A percentile compares a stretch with the other conserved stretches of the same genome.
Conservation (phyloP, 176 grass and related monocot species). For the Puya raimondii region DNA sequence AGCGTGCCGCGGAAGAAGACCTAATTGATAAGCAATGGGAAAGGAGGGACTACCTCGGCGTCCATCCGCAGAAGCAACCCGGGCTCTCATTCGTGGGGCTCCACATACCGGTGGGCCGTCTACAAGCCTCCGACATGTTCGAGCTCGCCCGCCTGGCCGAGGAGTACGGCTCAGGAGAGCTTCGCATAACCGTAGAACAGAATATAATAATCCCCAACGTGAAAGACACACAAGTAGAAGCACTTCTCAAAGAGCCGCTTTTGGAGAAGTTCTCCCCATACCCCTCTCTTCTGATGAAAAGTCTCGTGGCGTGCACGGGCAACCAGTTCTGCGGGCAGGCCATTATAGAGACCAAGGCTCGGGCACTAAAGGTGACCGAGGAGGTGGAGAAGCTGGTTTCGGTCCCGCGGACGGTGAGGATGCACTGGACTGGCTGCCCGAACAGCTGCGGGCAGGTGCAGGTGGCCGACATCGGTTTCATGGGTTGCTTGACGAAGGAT, state of each 20-base stretch:
- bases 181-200: slow-evolving; percentile 87
- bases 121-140: slow-evolving; percentile 79
- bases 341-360: slow-evolving; percentile 86
- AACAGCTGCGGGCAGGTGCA: slow-evolving; percentile 96
- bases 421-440: slow-evolving; percentile 80
- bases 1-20: slow-evolving; percentile 42
- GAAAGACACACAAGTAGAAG: slow-evolving; percentile 25
- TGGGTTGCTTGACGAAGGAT: slow-evolving; percentile 73
- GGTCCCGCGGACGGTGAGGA: slow-evolving; percentile 44
- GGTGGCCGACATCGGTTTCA: slow-evolving; percentile 93
- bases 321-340: slow-evolving; percentile 96
- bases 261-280: slow-evolving; percentile 47
- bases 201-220: slow-evolving; percentile 93
- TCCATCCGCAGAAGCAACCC: slow-evolving; percentile 72
- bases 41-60: slow-evolving; percentile 64
- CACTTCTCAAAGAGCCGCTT: slow-evolving; percentile 57
- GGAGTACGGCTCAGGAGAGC: slow-evolving; percentile 69
- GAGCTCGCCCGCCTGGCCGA: slow-evolving; percentile 74
- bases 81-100: slow-evolving; percentile 65
- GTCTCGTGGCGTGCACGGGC: slow-evolving; percentile 75
- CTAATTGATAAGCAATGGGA: slow-evolving; percentile 57
- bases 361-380: slow-evolving; percentile 64
- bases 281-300: slow-evolving; percentile 59
- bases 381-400: slow-evolving; percentile 66
- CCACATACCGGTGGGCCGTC: slow-evolving; percentile 56